Evolutionary conservation across 2,329 filamentous ascomycete species (phyloP).

Genomic region (Incumbomyces lentus): DNA sequence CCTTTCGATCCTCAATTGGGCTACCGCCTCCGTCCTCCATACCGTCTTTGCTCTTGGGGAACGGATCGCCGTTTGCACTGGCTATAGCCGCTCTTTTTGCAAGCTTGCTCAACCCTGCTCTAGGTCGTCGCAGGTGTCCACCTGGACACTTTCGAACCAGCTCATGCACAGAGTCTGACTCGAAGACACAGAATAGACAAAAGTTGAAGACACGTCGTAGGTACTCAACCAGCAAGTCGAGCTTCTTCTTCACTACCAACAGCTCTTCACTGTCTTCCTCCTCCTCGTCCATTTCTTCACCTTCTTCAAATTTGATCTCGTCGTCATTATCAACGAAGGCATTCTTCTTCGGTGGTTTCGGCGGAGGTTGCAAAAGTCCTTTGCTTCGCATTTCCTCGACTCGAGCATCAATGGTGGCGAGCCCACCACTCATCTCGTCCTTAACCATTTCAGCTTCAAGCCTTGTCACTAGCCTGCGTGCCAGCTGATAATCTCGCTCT

Average conservation of each 20-base stretch:
- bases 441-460: constrained; percentile 71
- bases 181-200: constrained; percentile 99
- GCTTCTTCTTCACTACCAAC: constrained; percentile 86
- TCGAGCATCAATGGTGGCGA: constrained; percentile 71
- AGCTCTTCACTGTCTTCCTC: constrained; percentile 86
- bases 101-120: constrained; percentile 70
- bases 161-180: constrained; percentile 94
- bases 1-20: constrained; percentile 60
- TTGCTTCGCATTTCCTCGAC: constrained; percentile 70
- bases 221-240: constrained; percentile 93
- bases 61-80: constrained; percentile 70
- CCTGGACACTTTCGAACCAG: constrained; percentile 91
- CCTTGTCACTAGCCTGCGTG: constrained; percentile 69
- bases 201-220: constrained; percentile 95
- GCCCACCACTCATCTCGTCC: constrained; percentile 59
- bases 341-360: constrained; percentile 48
- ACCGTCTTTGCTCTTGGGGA: constrained; percentile 69
- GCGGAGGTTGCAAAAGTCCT: constrained; percentile 62
- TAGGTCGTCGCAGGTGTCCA: constrained; percentile 86
- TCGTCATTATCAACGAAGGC: constrained; percentile 36
- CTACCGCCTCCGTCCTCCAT: constrained; percentile 54
- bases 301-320: constrained; percentile 47
- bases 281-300: constrained; percentile 75
- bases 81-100: constrained; percentile 78
- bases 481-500: constrained; percentile 76